Percentiles rank a stretch among this genome's conserved stretches.
phyloP scores from a whole-genome alignment of 805 yeast genomes.

The Cyberlindnera euphorbiiphila region DNA sequence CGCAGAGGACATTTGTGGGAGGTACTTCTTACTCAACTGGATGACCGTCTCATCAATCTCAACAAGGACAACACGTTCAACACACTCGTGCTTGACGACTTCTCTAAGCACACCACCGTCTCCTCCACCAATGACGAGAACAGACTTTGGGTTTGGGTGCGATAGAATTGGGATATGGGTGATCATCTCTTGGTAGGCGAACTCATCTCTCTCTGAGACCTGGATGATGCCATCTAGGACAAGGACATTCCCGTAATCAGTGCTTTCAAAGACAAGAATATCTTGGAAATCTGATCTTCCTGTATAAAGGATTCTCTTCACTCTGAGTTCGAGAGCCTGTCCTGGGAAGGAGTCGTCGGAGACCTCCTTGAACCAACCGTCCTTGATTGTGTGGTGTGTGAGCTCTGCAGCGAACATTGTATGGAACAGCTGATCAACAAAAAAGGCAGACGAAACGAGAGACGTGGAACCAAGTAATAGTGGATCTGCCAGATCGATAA shows the following conservation, averaged over 20 bases:
- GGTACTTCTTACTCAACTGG: constrained; percentile 60
- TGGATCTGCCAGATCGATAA: no score
- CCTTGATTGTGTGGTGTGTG: constrained; percentile 35
- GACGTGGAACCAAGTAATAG: no score
- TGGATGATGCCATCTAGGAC: constrained; percentile 89
- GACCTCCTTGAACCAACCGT: constrained; percentile 82
- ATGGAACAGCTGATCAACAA: no score
- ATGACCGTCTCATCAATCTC: constrained; percentile 88
- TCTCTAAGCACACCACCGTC: constrained; percentile 95
- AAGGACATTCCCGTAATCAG: constrained; percentile 79
- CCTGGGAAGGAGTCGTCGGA: constrained; percentile 78
- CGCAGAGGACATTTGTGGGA: constrained; percentile 71
- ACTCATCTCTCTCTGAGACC: constrained; percentile 89
- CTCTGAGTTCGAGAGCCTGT: constrained; percentile 68
- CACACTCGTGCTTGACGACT: constrained; percentile 67
- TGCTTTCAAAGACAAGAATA: constrained; percentile 64
- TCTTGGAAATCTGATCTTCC: constrained; percentile 75
- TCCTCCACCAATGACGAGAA: constrained; percentile 91
- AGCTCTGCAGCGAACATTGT: constrained; percentile 12
- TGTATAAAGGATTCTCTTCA: constrained; percentile 61
- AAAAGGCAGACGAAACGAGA: no score
- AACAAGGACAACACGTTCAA: constrained; percentile 69
- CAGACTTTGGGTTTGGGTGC: constrained; percentile 70
- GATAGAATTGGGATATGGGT: constrained; percentile 77
- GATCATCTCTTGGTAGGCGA: constrained; percentile 91